These are phyloP conservation scores for Linum trigynum DNA, from an alignment of 345 rosid genomes.

Conservation along the genomic window DNA sequence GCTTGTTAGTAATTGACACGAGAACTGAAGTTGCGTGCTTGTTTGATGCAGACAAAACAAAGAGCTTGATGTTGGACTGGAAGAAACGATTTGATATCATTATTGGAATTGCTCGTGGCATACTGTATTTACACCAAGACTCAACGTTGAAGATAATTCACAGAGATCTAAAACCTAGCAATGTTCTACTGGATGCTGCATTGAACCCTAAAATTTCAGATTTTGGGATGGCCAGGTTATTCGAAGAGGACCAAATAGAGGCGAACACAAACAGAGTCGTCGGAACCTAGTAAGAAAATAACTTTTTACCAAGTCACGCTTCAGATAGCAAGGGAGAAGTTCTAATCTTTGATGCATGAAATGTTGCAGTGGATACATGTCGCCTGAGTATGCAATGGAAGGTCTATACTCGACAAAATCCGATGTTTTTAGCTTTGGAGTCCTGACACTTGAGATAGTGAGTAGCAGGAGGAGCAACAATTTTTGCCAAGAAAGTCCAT, in stretches of 20 bases:
- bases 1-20: too few relatives aligned
- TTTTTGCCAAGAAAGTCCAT: not conserved
- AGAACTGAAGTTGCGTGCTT: too few relatives aligned
- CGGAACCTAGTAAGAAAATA: constrained; percentile 16
- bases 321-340: too few relatives aligned
- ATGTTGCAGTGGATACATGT: constrained; percentile 9
- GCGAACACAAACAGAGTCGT: constrained; percentile 7
- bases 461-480: constrained; percentile 12
- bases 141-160: not conserved
- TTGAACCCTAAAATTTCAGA: constrained; percentile 4
- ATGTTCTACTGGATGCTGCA: not conserved
- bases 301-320: too few relatives aligned
- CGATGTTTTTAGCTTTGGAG: constrained; percentile 22
- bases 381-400: constrained; percentile 18
- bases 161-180: constrained; percentile 1
- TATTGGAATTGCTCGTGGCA: not conserved
- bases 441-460: constrained; percentile 14
- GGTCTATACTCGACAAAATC: constrained; percentile 17
- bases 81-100: not conserved
- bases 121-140: not conserved
- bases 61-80: not conserved
- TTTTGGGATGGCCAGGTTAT: not conserved
- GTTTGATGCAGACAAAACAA: too few relatives aligned
- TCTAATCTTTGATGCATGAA: too few relatives aligned
- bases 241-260: not conserved